Conservation (phyloP, 2,329 filamentous ascomycete genomes). For the Aureobasidium sp. region DNA sequence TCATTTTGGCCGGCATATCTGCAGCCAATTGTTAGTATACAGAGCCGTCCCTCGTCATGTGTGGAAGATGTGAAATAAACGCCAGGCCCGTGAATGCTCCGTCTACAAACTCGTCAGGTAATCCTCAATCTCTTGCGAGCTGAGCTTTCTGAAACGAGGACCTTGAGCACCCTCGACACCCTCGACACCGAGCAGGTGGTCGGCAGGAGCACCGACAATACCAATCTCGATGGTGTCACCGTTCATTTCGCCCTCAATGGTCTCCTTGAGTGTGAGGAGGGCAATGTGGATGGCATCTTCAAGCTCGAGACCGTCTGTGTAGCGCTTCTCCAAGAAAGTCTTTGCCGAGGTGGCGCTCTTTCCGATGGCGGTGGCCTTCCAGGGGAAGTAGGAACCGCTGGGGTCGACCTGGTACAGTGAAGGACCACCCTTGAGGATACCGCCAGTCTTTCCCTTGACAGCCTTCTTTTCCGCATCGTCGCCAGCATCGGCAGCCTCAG, state of each 20-base stretch:
- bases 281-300: constrained; percentile 99
- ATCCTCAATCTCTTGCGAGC: constrained; percentile 96
- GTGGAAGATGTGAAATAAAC: not conserved
- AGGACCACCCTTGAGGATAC: constrained; percentile 88
- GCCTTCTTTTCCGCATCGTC: constrained; percentile 58
- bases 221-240: constrained; percentile 97
- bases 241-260: constrained; percentile 98
- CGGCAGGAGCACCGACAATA: constrained; percentile 88
- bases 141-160: constrained; percentile 87
- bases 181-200: constrained; percentile 85
- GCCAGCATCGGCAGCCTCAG: constrained; percentile 48
- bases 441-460: constrained; percentile 77
- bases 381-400: constrained; percentile 97
- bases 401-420: constrained; percentile 98
- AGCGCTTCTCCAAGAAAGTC: constrained; percentile 98
- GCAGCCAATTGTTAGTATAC: constrained; percentile 5
- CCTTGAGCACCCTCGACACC: constrained; percentile 78
- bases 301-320: constrained; percentile 91
- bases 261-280: constrained; percentile 93
- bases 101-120: constrained; percentile 91
- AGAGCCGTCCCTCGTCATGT: constrained; percentile 10
- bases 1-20: constrained; percentile 3
- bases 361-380: constrained; percentile 98
- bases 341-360: constrained; percentile 98
- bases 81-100: constrained; percentile 1